Percentiles rank a stretch among this genome's conserved stretches.
Evolutionary conservation across 108 stramenopile species (phyloP).

Genomic region (Parietichytrium sp.): DNA sequence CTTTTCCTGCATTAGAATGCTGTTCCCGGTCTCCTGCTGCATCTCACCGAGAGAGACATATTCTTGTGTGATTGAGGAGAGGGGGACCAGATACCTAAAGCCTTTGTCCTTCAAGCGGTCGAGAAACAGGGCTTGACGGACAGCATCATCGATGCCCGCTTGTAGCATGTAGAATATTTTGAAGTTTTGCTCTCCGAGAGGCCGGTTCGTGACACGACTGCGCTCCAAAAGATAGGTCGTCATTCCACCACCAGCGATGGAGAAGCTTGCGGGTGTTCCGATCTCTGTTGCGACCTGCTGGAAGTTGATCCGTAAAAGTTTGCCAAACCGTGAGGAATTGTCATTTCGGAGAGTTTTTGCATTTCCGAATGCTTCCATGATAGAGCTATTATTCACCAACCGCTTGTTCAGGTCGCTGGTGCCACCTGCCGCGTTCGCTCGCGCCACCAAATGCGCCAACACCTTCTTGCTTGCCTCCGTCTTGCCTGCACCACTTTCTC

Average conservation of each 20-base stretch:
- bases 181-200: slow-evolving; percentile 46
- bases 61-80: background rate
- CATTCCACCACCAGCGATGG: slow-evolving; percentile 22
- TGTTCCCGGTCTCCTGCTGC: slow-evolving; percentile 63
- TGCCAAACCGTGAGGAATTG: slow-evolving; percentile 47
- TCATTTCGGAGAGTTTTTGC: slow-evolving; percentile 34
- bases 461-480: slow-evolving; percentile 42
- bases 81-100: background rate
- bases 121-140: background rate
- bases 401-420: background rate
- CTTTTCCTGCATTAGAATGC: too few species aligned
- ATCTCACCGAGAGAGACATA: slow-evolving; percentile 42
- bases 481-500: slow-evolving; percentile 46
- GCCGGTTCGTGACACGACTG: slow-evolving; percentile 35
- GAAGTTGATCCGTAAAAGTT: slow-evolving; percentile 41
- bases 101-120: background rate
- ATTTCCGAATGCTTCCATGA: slow-evolving; percentile 41
- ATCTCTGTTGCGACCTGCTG: background rate
- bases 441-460: background rate
- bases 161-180: slow-evolving; percentile 47
- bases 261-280: background rate
- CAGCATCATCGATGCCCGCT: slow-evolving; percentile 39
- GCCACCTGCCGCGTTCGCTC: background rate
- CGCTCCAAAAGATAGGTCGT: slow-evolving; percentile 45
- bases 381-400: background rate